These are phyloP conservation scores for Eucalyptus brandiana DNA, from an alignment of 345 rosid species.

Conservation along the genomic window DNA sequence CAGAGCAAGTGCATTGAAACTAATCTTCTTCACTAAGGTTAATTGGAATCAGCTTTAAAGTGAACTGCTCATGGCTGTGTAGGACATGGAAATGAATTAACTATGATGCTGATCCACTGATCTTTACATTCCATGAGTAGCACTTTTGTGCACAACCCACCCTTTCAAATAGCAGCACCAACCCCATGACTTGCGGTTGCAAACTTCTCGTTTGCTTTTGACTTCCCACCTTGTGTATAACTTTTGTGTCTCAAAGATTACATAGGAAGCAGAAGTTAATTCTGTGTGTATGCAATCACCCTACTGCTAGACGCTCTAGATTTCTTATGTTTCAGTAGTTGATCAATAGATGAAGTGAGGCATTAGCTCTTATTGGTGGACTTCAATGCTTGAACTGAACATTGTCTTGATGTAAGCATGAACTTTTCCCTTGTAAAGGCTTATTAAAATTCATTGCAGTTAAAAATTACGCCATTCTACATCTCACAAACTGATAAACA, in stretches of 20 bases:
- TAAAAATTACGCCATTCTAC: neutral
- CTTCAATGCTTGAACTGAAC: neutral
- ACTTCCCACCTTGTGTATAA: neutral
- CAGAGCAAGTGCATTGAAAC: neutral
- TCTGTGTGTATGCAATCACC: neutral
- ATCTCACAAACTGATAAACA: neutral
- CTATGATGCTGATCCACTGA: neutral
- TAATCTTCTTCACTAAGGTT: neutral
- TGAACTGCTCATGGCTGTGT: neutral
- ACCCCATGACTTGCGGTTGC: neutral
- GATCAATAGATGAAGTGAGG: neutral
- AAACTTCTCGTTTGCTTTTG: neutral
- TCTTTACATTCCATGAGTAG: neutral
- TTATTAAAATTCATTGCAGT: neutral
- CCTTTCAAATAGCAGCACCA: neutral
- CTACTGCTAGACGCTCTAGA: neutral
- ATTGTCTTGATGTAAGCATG: neutral
- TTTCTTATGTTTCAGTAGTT: neutral
- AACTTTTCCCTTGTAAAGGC: neutral
- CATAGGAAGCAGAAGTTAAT: neutral
- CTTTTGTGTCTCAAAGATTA: neutral
- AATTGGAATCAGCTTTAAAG: neutral
- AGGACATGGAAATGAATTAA: neutral
- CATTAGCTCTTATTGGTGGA: neutral
- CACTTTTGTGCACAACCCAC: neutral